These are phyloP conservation scores for Sisymbrium irio DNA, from an alignment of 345 rosid genomes.

Conservation along the genomic window DNA sequence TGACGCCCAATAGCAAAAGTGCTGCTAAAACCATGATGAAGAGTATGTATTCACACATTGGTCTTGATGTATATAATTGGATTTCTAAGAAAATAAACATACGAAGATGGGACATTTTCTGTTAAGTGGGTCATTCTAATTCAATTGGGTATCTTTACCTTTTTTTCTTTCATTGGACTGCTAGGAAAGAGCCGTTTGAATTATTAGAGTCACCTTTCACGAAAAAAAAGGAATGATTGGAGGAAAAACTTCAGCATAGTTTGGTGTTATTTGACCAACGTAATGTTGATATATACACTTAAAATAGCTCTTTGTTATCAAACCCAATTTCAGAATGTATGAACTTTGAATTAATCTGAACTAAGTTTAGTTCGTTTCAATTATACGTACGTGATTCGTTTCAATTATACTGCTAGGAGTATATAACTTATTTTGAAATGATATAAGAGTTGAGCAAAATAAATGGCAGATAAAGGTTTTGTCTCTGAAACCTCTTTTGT, in stretches of 20 bases:
- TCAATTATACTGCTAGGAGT: too few species aligned
- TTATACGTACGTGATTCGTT: not conserved
- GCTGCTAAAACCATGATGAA: not conserved
- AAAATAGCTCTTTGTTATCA: not conserved
- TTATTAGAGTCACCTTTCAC: not conserved
- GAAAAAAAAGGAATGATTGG: not conserved
- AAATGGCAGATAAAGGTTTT: slow-evolving; percentile 8
- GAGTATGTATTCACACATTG: not conserved
- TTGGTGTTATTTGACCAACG: not conserved
- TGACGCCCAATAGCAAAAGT: not conserved
- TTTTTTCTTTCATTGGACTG: not conserved
- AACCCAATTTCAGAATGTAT: not conserved
- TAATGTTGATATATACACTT: not conserved
- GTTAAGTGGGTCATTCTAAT: not conserved
- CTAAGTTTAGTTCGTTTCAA: not conserved
- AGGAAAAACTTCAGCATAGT: not conserved
- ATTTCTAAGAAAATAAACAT: not conserved
- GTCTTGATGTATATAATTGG: not conserved
- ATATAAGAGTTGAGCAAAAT: not conserved
- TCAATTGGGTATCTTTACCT: not conserved
- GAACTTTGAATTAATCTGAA: not conserved
- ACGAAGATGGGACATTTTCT: slow-evolving; percentile 14
- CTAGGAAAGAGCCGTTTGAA: not conserved
- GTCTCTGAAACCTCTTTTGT: slow-evolving; percentile 15
- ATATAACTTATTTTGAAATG: not conserved